Percentiles rank a stretch among this genome's conserved stretches.
phyloP scores from a whole-genome alignment of 2,329 filamentous ascomycete species.

The Ustilaginoidea virens region DNA sequence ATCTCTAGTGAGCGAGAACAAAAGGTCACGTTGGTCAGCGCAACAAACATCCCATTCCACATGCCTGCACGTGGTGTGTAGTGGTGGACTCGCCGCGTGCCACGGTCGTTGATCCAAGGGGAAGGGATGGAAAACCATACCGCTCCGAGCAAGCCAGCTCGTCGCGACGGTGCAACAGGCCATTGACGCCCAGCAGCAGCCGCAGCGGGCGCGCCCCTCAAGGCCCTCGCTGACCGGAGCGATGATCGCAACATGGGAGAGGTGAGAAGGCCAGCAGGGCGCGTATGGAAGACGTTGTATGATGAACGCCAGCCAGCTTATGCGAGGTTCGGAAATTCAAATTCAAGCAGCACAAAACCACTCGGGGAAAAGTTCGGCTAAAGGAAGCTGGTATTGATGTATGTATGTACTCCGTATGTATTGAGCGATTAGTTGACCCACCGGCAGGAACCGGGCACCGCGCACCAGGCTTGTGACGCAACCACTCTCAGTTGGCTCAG shows the following conservation, averaged over 20 bases:
- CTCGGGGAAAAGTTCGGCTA: constrained; percentile 31
- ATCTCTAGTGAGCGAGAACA: constrained; percentile 27
- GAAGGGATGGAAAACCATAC: constrained; percentile 11
- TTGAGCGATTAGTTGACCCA: too few relatives aligned
- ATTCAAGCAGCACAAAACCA: constrained; percentile 23
- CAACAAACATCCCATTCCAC: too few relatives aligned
- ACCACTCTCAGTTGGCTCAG: background rate
- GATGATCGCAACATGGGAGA: constrained; percentile 55
- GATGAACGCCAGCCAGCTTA: constrained; percentile 16
- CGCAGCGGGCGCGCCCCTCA: constrained; percentile 38
- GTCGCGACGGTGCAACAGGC: constrained; percentile 26
- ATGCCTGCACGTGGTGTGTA: too few relatives aligned
- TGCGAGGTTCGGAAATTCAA: constrained; percentile 4
- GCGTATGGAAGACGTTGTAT: background rate
- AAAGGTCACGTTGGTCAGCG: too few relatives aligned
- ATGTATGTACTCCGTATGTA: too few relatives aligned
- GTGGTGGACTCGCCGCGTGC: too few relatives aligned
- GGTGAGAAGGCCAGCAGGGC: constrained; percentile 27
- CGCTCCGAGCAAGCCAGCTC: constrained; percentile 14
- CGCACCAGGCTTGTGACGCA: constrained; percentile 1
- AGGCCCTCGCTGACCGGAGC: constrained; percentile 46
- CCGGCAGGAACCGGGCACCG: background rate
- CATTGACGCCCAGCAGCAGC: constrained; percentile 43
- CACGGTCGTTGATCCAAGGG: background rate
- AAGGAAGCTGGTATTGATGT: too few relatives aligned